Evolutionary conservation across 1,139 yeast genomes (phyloP), one percentile per base, ranked within the genome.

Genomic region (Zhuliangozyma parablackwelliae): DNA sequence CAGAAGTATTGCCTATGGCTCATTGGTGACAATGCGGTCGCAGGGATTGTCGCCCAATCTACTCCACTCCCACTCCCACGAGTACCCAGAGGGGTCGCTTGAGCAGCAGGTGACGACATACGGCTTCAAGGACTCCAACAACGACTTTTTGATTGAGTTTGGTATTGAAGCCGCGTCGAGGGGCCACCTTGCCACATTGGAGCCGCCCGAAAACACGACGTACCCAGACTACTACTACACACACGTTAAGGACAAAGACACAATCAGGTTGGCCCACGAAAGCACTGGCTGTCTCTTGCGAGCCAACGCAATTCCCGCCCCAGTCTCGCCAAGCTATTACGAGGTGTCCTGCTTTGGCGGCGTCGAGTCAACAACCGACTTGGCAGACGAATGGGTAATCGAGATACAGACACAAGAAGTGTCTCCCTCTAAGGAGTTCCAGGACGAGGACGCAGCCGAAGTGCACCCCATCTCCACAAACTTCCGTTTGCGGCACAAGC

Each of bases 51-150:
- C 82, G 23, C 87, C 89, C 25, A 80, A 80, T 48, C 61, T 84
- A 39, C 57, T 84, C 32, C 94, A 84, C 50, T 83, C 92, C 0
- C 95, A 84, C 53, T 60, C 58, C 4, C 88, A 81, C 50, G 47
- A 58, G 2, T 84, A 82, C 50, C 94, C 92, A 5, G 80, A 67
- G 27, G 95, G 92, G 0, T 81, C 89, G 1, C 72, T 74, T 40
- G 90, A 83, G 54, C 82, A 78, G 45, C 94, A 84, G 57, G 58
- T 84, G 13, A 84, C 95, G 3, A 83, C 88, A 1, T 84, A 84
- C 56, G 88, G 88, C 0, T 80, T 72, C 54, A 78, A 82, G 41
- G 95, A 84, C 56, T 63, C 63, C 23, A 84, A 84, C 53, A 84
- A 84, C 53, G 69, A 78, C 36, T 84, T 84, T 72, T 43, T 70